These are phyloP conservation scores for Penicillium robsamsonii DNA, from an alignment of 495 filamentous ascomycete genomes.

Conservation along the genomic window DNA sequence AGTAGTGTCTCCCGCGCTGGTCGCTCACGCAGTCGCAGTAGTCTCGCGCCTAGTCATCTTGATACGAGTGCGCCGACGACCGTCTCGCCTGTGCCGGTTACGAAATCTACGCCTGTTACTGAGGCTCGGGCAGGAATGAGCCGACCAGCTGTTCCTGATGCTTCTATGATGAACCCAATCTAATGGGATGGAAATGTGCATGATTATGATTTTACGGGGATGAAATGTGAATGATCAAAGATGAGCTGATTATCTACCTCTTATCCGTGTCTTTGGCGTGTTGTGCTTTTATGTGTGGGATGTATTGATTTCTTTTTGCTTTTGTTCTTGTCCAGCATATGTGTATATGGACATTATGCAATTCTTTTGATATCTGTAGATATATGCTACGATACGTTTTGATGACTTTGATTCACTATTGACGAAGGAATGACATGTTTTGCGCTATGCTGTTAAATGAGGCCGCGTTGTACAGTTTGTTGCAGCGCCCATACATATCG, in stretches of 20 bases:
- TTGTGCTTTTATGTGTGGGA: neutral
- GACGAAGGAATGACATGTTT: neutral
- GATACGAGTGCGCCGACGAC: slow-evolving; percentile 29
- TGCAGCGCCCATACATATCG: neutral
- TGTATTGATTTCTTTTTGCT: neutral
- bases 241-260: slow-evolving; percentile 12
- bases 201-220: slow-evolving; percentile 28
- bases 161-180: slow-evolving; percentile 45
- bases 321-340: neutral
- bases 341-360: slow-evolving; percentile 3
- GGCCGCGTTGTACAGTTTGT: neutral
- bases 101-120: slow-evolving; percentile 21
- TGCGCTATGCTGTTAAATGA: neutral
- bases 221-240: slow-evolving; percentile 6
- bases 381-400: neutral
- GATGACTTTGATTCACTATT: neutral
- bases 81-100: slow-evolving; percentile 25
- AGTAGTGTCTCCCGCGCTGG: slow-evolving; percentile 28
- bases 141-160: slow-evolving; percentile 35
- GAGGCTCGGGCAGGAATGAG: slow-evolving; percentile 5
- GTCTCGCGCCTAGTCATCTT: slow-evolving; percentile 29
- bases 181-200: slow-evolving; percentile 20
- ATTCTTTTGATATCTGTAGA: neutral
- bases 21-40: slow-evolving; percentile 35
- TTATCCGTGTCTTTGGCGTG: neutral